Evolutionary conservation across 495 filamentous ascomycete species (phyloP).

Genomic region (Neurospora intermedia): DNA sequence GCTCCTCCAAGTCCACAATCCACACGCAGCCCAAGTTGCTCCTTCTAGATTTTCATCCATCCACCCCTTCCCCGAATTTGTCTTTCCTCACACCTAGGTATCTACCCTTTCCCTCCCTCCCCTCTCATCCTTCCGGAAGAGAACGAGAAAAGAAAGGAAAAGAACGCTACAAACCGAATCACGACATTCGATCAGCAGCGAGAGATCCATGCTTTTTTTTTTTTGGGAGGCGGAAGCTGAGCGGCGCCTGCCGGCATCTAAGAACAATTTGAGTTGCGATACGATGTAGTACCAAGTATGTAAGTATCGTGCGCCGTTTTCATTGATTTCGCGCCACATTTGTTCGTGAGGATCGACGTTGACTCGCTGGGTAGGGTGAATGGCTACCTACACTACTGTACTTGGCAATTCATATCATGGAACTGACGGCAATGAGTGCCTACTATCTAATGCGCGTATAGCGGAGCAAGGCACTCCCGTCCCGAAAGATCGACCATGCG

Average conservation of each 20-base stretch:
- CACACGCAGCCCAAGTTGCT: too few species aligned
- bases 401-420: too few species aligned
- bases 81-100: neutral
- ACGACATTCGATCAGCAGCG: neutral
- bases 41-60: neutral
- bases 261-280: neutral
- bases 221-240: neutral
- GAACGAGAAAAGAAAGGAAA: neutral
- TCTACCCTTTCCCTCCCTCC: neutral
- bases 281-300: neutral
- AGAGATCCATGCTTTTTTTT: neutral
- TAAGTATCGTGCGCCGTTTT: neutral
- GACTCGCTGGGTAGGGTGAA: neutral
- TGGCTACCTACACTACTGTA: too few species aligned
- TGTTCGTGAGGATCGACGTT: neutral
- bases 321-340: neutral
- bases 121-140: neutral
- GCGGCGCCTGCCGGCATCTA: neutral
- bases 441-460: neutral
- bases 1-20: too few species aligned
- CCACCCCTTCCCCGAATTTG: neutral
- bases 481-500: neutral
- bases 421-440: too few species aligned
- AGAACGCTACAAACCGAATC: neutral
- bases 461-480: neutral